Base-by-base conservation (phyloP, 805 yeast genomes). In the Lachancea thermotolerans region DNA sequence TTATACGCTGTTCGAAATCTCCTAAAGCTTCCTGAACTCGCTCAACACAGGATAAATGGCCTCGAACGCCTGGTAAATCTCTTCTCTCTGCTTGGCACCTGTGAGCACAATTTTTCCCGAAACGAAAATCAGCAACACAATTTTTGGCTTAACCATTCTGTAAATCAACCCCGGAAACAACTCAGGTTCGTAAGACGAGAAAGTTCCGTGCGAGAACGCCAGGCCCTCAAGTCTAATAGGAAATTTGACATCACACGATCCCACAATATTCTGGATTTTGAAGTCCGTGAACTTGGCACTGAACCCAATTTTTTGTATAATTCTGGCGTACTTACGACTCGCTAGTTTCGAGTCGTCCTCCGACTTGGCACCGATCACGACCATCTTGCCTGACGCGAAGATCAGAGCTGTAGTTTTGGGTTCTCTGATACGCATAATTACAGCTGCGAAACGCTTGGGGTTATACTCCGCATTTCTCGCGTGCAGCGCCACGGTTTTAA, bases 401-500 rank as follows among this genome's bases (percentile, higher is more conserved):
- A 93, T 93, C 55, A 93, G 74, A 0, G 99, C 98, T 2, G 99
- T 93, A 1, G 99, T 93, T 67, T 93, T 93, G 14, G 99, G 99
- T 66, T 93, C 99, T 68, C 99, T 80, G 57, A 93, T 93, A 75
- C 99, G 86, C 99, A 93, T 93, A 57, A 93, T 93, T 41, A 93
- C 99, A 48, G 99, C 99, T 11, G 99, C 99, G 72, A 93, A 93
- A 73, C 99, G 95, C 65, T 85, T 88, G 42, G 99, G 99, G 60
- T 93, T 93, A 70, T 93, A 93, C 66, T 93, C 99, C 31, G 99
- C 99, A 68, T 93, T 93, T 77, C 99, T 88, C 2, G 98, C 98
- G 68, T 93, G 99, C 50, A 93, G 73, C 1, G 99, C 99, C 62
- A 93, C 95, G 15, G 99, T 93, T 63, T 93, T 93, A 65, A 93